These are phyloP conservation scores for Penicillium italicum DNA, from an alignment of 2,329 filamentous ascomycete genomes.

Conservation along the genomic window DNA sequence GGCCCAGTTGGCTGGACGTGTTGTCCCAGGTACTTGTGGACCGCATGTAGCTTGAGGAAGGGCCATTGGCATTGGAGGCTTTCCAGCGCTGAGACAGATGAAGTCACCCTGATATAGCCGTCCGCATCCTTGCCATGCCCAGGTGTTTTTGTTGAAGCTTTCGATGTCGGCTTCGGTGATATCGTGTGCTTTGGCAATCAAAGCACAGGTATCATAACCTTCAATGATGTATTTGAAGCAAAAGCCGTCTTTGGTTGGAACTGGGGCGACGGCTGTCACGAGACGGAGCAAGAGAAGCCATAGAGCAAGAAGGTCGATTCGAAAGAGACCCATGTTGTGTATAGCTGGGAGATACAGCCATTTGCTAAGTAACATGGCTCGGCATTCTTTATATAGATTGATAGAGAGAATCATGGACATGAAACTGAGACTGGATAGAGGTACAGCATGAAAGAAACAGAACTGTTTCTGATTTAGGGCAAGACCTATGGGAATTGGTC, in stretches of 20 bases:
- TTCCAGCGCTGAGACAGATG: conserved; percentile 44
- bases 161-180: conserved; percentile 40
- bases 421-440: too few relatives aligned
- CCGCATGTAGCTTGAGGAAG: conserved; percentile 45
- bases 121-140: conserved; percentile 45
- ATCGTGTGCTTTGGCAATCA: conserved; percentile 24
- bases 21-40: conserved; percentile 43
- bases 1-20: not conserved
- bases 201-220: conserved; percentile 33
- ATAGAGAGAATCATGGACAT: not conserved
- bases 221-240: conserved; percentile 31
- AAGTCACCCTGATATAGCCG: conserved; percentile 27
- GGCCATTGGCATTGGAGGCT: conserved; percentile 41
- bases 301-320: not conserved
- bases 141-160: conserved; percentile 43
- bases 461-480: not conserved
- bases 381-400: not conserved
- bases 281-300: not conserved
- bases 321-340: not conserved
- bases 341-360: not conserved
- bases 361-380: not conserved
- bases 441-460: not conserved
- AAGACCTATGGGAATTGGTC: not conserved
- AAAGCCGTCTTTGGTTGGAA: not conserved
- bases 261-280: not conserved